Percentiles rank a stretch among this genome's conserved stretches.
These are phyloP conservation scores for Flaveria trinervia DNA, from an alignment of 129 eudicot genomes.

Conservation along the genomic window DNA sequence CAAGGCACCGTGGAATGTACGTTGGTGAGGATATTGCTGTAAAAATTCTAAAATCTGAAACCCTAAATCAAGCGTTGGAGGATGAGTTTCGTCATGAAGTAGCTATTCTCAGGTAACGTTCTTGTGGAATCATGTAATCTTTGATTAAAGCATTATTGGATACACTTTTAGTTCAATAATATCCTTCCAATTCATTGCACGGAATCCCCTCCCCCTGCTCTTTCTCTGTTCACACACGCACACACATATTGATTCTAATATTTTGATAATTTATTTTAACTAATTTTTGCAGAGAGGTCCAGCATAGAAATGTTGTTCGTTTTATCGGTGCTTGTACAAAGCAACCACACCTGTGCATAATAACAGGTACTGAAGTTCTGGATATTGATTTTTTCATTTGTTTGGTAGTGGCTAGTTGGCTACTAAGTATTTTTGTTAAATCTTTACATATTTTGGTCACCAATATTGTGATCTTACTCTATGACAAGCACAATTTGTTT, in stretches of 20 bases:
- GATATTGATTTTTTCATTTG: slow-evolving; percentile 12
- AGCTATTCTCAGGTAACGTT: slow-evolving; percentile 60
- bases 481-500: neutral
- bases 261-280: neutral
- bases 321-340: slow-evolving; percentile 88
- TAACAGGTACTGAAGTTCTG: slow-evolving; percentile 61
- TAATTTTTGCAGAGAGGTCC: slow-evolving; percentile 67
- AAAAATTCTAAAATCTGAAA: slow-evolving; percentile 75
- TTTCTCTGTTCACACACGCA: too few species aligned
- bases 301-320: slow-evolving; percentile 76
- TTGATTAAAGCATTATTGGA: neutral
- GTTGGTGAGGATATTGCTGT: slow-evolving; percentile 86
- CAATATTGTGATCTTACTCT: neutral
- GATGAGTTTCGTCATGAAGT: slow-evolving; percentile 81
- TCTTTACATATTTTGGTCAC: neutral
- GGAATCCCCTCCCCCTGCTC: too few species aligned
- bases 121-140: slow-evolving; percentile 15
- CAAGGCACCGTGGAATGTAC: slow-evolving; percentile 80
- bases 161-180: too few species aligned
- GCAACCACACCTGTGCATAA: slow-evolving; percentile 69
- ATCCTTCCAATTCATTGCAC: too few species aligned
- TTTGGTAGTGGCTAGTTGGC: slow-evolving; percentile 17
- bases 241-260: neutral
- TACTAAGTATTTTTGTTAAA: neutral
- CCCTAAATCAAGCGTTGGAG: slow-evolving; percentile 64